A percentile compares a stretch with the other conserved stretches of the same genome.
phyloP scores from a whole-genome alignment of 768 basidiomycete species.

The Suillus bovinus region DNA sequence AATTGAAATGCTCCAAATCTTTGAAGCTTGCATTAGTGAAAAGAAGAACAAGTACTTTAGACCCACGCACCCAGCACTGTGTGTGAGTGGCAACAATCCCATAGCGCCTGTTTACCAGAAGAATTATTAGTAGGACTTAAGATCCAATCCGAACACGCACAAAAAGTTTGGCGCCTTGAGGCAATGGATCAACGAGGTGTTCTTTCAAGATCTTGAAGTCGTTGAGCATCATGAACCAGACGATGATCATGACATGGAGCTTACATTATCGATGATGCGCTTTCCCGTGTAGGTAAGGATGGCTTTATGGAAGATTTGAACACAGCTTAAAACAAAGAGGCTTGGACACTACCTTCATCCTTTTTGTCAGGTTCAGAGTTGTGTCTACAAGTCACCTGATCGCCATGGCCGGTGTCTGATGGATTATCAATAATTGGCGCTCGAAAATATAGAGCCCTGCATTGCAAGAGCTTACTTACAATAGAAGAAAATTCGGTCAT shows the following conservation, averaged over 20 bases:
- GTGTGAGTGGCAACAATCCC: constrained; percentile 32
- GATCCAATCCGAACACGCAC: constrained; percentile 15
- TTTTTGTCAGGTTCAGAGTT: constrained; percentile 48
- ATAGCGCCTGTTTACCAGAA: constrained; percentile 22
- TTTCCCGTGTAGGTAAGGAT: constrained; percentile 15
- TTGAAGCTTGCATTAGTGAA: neutral
- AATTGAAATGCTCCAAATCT: constrained; percentile 28
- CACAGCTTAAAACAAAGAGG: neutral
- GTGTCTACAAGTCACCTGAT: constrained; percentile 44
- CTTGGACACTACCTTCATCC: constrained; percentile 46
- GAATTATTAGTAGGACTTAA: neutral
- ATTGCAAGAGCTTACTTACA: constrained; percentile 4
- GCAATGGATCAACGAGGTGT: constrained; percentile 26
- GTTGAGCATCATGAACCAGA: neutral
- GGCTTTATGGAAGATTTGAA: constrained; percentile 10
- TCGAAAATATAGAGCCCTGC: too few species aligned
- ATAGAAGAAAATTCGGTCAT: constrained; percentile 14
- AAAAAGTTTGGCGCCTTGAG: constrained; percentile 27
- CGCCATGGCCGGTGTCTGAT: constrained; percentile 51
- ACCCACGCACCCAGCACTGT: constrained; percentile 26
- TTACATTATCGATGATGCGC: constrained; percentile 27
- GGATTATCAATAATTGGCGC: neutral
- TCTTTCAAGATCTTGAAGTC: constrained; percentile 22
- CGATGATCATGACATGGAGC: constrained; percentile 21
- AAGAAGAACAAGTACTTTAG: neutral